Conservation (phyloP, 345 rosid genomes). For the Hibiscus trionum region DNA sequence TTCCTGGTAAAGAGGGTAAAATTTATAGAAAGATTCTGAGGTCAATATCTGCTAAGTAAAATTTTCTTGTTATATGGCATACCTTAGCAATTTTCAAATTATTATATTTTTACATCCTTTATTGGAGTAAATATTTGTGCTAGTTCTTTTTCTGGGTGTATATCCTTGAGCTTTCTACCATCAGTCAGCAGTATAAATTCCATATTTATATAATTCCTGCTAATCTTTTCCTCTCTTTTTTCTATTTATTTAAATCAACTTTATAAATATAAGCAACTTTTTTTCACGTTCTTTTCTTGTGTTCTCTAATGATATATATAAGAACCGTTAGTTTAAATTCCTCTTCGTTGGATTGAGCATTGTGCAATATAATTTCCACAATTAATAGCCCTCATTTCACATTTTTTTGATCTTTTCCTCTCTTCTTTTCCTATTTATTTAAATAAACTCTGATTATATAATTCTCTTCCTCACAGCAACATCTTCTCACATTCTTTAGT, state of each 20-base stretch:
- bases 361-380: not conserved
- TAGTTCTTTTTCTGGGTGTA: not conserved
- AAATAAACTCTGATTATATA: not conserved
- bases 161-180: not conserved
- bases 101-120: not conserved
- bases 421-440: not conserved
- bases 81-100: not conserved
- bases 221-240: not conserved
- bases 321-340: not conserved
- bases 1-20: not conserved
- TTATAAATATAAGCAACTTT: not conserved
- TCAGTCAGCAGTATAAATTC: not conserved
- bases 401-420: not conserved
- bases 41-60: not conserved
- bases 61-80: not conserved
- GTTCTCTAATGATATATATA: not conserved
- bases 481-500: not conserved
- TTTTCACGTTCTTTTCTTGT: too few relatives aligned
- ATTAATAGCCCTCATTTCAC: not conserved
- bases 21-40: not conserved
- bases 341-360: not conserved
- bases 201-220: not conserved
- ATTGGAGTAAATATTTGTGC: not conserved
- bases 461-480: not conserved
- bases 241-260: not conserved